These are phyloP conservation scores for Cercospora nicotianae DNA, from an alignment of 2,329 filamentous ascomycete species.

Conservation along the genomic window DNA sequence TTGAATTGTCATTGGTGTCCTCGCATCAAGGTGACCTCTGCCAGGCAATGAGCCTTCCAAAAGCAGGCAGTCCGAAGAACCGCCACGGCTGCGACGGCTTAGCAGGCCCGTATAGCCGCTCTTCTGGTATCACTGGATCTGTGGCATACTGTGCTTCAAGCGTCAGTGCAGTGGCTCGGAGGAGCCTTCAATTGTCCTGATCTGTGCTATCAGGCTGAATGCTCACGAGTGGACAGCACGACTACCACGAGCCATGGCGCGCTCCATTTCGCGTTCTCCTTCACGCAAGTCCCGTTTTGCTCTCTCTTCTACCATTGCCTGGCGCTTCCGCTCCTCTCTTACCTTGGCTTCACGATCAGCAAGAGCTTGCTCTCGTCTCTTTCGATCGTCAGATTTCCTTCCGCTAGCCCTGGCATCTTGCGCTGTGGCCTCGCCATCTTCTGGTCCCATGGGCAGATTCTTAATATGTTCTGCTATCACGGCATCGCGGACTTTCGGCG, in stretches of 20 bases:
- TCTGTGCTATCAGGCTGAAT: not conserved
- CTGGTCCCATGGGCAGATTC: conserved; percentile 52
- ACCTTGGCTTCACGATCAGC: conserved; percentile 29
- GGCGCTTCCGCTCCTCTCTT: conserved; percentile 24
- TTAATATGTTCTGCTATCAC: conserved; percentile 67
- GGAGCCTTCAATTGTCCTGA: not conserved
- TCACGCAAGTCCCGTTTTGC: conserved; percentile 25
- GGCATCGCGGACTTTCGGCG: conserved; percentile 60
- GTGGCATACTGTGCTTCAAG: not conserved
- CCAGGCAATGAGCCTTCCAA: not conserved
- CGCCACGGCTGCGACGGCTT: not conserved
- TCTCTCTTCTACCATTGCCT: conserved; percentile 24
- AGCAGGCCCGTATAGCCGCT: conserved; percentile 3
- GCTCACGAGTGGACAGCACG: not conserved
- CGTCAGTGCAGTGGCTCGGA: not conserved
- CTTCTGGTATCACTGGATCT: not conserved
- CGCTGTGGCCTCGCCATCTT: conserved; percentile 51
- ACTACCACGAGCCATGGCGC: conserved; percentile 18
- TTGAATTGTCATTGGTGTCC: not conserved
- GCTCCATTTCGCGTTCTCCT: conserved; percentile 27
- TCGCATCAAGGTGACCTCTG: not conserved
- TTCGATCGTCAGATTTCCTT: conserved; percentile 27
- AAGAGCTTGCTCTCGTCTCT: conserved; percentile 26
- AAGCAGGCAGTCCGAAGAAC: not conserved
- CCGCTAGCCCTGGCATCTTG: conserved; percentile 45